Conservation (phyloP, 148 eudicot genomes). For the Amaranthus hypochondriacus region DNA sequence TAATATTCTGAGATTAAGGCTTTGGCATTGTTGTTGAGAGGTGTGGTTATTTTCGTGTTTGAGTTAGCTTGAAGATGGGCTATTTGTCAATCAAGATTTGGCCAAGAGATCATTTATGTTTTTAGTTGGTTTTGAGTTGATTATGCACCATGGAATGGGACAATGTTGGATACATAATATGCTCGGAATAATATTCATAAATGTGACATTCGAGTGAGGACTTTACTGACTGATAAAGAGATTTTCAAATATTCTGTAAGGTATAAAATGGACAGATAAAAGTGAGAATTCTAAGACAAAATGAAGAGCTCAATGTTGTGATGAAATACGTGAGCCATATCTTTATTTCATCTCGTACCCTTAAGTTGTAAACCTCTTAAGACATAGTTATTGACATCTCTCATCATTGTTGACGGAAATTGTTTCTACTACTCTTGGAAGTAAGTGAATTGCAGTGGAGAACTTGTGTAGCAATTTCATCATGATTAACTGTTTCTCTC, state of each 20-base stretch:
- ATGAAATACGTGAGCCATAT: not conserved
- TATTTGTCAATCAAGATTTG: no score
- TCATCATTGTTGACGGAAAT: not conserved
- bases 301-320: not conserved
- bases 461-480: not conserved
- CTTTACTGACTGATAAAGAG: not conserved
- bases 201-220: not conserved
- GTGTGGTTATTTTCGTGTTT: no score
- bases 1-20: no score
- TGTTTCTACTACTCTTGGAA: not conserved
- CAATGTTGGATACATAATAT: no score
- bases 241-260: not conserved
- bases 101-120: no score
- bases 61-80: no score
- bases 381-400: not conserved
- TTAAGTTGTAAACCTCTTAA: not conserved
- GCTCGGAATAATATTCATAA: no score
- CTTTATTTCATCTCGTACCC: not conserved
- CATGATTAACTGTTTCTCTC: not conserved
- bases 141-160: no score
- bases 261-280: not conserved
- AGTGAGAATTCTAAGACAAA: not conserved
- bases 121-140: no score
- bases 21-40: no score
- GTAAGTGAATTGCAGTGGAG: not conserved